Base-by-base conservation (phyloP, 2,329 filamentous ascomycete genomes). In the Phaeomoniella chlamydospora region DNA sequence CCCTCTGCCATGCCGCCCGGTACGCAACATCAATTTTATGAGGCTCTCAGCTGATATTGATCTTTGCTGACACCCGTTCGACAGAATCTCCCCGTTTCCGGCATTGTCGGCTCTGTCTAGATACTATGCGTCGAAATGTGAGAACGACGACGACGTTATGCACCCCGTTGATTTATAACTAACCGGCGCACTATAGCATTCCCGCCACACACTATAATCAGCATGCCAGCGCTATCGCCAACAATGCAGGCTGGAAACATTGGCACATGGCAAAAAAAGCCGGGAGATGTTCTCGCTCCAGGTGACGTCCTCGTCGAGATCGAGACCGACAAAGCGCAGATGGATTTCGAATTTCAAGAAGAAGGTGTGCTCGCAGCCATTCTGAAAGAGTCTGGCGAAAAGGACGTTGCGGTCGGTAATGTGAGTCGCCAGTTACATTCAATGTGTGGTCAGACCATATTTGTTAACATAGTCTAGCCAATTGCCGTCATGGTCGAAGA, bases 301-400 rank as follows among this genome's bases (percentile, higher is more conserved):
- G 90, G 90, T 58, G 90, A 98, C 58, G 90, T 98, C 33, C 68
- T 98, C 49, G 87, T 94, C 49, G 87, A 94, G 71, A 94, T 96
- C 53, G 90, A 98, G 74, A 98, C 90, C 51, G 90, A 98, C 66
- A 98, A 98, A 74, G 90, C 90, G 45, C 90, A 96, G 69, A 98
- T 98, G 90, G 90, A 98, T 69, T 96, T 98, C 59, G 90, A 98
- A 65, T 96, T 93, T 65, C 90, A 98, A 65, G 90, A 98, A 55
- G 90, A 96, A 58, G 90, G 88, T 68, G 74, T 93, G 41, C 72
- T 98, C 48, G 88, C 90, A 53, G 94, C 94, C 73, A 73, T 96
- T 45, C 69, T 98, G 54, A 90, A 86, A 67, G 82, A 94, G 32
- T 79, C 80, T 41, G 92, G 92, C 46, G 80, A 80, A 62, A 98